Evolutionary conservation across 2,329 filamentous ascomycete species (phyloP).

Genomic region (Xylariaceae sp.): DNA sequence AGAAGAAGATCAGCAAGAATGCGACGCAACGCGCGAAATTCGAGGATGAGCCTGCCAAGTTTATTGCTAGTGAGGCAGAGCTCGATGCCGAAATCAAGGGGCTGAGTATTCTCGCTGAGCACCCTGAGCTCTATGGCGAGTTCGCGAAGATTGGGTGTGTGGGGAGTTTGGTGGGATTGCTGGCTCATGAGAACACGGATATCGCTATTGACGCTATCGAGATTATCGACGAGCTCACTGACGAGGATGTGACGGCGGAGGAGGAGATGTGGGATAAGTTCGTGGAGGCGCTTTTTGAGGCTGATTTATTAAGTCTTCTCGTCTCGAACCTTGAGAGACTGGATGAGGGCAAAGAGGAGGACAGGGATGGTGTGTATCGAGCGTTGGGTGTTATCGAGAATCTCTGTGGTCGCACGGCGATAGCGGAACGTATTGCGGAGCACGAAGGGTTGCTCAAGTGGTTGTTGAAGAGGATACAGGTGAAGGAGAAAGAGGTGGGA

Average conservation of each 20-base stretch:
- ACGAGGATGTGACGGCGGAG: slow-evolving; percentile 83
- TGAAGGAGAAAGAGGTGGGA: slow-evolving; percentile 45
- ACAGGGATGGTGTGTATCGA: slow-evolving; percentile 84
- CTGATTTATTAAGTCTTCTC: slow-evolving; percentile 71
- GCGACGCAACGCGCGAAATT: slow-evolving; percentile 71
- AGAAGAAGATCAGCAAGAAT: slow-evolving; percentile 88
- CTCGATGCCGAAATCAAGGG: slow-evolving; percentile 85
- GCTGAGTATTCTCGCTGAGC: slow-evolving; percentile 82
- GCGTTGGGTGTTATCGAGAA: slow-evolving; percentile 82
- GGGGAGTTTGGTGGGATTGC: slow-evolving; percentile 68
- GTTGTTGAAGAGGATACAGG: slow-evolving; percentile 72
- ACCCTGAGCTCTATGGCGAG: slow-evolving; percentile 57
- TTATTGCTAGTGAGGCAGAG: slow-evolving; percentile 64
- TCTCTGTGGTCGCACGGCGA: slow-evolving; percentile 60
- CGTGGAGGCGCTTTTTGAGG: slow-evolving; percentile 63
- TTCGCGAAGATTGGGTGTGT: slow-evolving; percentile 31
- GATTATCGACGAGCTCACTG: slow-evolving; percentile 85
- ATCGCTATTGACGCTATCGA: slow-evolving; percentile 91
- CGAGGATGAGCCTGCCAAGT: slow-evolving; percentile 29
- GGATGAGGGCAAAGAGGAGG: slow-evolving; percentile 68
- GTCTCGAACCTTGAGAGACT: slow-evolving; percentile 76
- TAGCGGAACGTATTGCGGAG: slow-evolving; percentile 69
- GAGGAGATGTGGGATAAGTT: slow-evolving; percentile 78
- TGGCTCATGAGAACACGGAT: slow-evolving; percentile 95
- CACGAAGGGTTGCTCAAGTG: slow-evolving; percentile 69